These are phyloP conservation scores for Kazachstania sp. DNA, from an alignment of 1,139 yeast species.

Conservation along the genomic window DNA sequence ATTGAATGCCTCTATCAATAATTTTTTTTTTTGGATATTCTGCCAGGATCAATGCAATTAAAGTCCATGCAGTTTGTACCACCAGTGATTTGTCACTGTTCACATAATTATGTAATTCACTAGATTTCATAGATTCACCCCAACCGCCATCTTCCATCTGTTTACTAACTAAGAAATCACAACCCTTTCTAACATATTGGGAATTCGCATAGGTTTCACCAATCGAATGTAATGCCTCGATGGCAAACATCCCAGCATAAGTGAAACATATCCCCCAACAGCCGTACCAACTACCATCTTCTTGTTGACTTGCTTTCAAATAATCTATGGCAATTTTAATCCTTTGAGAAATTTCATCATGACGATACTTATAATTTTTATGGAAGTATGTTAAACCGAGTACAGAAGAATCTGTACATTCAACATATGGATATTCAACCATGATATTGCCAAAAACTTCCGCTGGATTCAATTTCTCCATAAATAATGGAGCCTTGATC, in stretches of 20 bases:
- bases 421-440: constrained; percentile 98
- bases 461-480: constrained; percentile 84
- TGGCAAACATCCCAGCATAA: constrained; percentile 96
- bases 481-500: constrained; percentile 69
- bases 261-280: constrained; percentile 97
- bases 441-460: constrained; percentile 96
- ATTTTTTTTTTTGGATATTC: constrained; percentile 64
- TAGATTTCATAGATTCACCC: constrained; percentile 82
- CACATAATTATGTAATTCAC: constrained; percentile 72
- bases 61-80: constrained; percentile 92
- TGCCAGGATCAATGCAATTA: constrained; percentile 73
- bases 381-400: constrained; percentile 78
- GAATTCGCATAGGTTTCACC: constrained; percentile 57
- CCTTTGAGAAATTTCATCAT: constrained; percentile 55
- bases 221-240: constrained; percentile 77
- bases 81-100: constrained; percentile 55
- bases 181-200: constrained; percentile 58
- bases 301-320: constrained; percentile 56
- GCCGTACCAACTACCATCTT: constrained; percentile 97
- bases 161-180: constrained; percentile 70
- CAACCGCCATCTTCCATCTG: constrained; percentile 93
- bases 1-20: constrained; percentile 53
- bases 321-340: constrained; percentile 67
- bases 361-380: constrained; percentile 53
- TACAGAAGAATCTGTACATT: constrained; percentile 93